Base-by-base conservation (phyloP, 805 yeast genomes). In the Peterozyma toletana region DNA sequence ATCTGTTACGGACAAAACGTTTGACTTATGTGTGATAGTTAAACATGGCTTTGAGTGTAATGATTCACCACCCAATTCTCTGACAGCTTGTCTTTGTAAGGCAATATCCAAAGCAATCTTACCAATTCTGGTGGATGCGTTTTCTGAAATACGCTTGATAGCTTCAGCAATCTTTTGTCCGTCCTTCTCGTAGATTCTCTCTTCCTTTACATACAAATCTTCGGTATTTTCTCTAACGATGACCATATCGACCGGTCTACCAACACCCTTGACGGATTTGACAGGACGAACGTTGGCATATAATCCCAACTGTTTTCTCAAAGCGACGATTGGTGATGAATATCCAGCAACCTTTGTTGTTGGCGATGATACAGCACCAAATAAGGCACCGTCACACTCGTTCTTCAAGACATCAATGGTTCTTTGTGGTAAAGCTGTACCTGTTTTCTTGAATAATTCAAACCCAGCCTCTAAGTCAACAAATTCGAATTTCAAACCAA, bases 211-310 rank as follows among this genome's bases (percentile, higher is more conserved):
- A 70, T 93, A 93, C 55, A 91, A 74, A 67, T 93, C 99, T 71
- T 93, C 99, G 49, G 99, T 93, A 75, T 93, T 93, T 70, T 93
- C 99, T 64, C 99, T 86, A 34, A 93, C 99, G 64, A 93, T 93
- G 30, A 93, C 96, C 88, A 93, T 83, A 64, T 93, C 99, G 41
- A 90, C 96, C 33, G 95, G 90, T 66, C 88, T 80, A 53, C 87
- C 90, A 43, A 79, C 73, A 43, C 90, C 91, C 35, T 77, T 82
- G 35, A 90, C 97, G 41, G 93, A 83, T 69, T 93, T 93, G 54
- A 93, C 98, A 3, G 99, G 99, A 64, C 99, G 85, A 41, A 93
- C 96, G 56, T 93, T 93, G 55, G 99, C 99, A 63, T 86, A 93
- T 43, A 93, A 73, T 9, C 96, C 97, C 66, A 93, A 60, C 66